Base-by-base conservation (phyloP, 495 filamentous ascomycete species). In the Hypoxylon rickii region DNA sequence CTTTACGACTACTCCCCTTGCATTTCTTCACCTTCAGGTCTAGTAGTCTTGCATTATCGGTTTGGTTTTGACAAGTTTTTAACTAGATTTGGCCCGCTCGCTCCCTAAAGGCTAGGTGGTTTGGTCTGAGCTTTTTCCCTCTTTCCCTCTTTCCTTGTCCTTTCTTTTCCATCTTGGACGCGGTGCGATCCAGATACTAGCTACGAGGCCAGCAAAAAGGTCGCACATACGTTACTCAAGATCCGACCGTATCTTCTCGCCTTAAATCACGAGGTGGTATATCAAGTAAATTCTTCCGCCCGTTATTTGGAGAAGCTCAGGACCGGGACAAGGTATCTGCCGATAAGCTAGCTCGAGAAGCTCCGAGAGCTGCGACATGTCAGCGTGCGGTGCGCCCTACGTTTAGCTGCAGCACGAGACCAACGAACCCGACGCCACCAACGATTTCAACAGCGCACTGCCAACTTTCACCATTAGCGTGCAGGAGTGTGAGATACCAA, bases 351-450 rank as follows among this genome's bases (percentile, higher is more conserved):
- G 52, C 20, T 39, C 52, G 11, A 47, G 55, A 63, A 57, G 48
- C 48, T 53, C 49, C 33, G 48, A 45, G 32, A 54, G 53, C 59
- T 48, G 59, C 59, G 59, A 63, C 33, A 63, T 63, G 59, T 63
- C 59, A 63, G 53, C 49, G 48, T 58, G 59, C 38, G 43, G 48
- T 58, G 59, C 38, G 43, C 32, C 31, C 33, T 51, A 12, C 26
- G 47, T 34, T 37, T 47, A 26, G 48, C 53, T 50, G 51, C 52
- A 43, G 48, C 59, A 63, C 59, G 48, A 58, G 59, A 63, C 37
- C 48, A 50, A 63, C 59, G 48, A 58, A 53, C 57, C 37, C 48
- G 48, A 49, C 48, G 44, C 48, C 49, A 61, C 42, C 37, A 47
- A 37, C 33, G n/a, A 53, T 29, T 8, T 51, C 43, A 60, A 32